Percentiles rank a stretch among this genome's conserved stretches.
Conservation (phyloP, 331 rosid genomes). For the Acacia concinna region DNA sequence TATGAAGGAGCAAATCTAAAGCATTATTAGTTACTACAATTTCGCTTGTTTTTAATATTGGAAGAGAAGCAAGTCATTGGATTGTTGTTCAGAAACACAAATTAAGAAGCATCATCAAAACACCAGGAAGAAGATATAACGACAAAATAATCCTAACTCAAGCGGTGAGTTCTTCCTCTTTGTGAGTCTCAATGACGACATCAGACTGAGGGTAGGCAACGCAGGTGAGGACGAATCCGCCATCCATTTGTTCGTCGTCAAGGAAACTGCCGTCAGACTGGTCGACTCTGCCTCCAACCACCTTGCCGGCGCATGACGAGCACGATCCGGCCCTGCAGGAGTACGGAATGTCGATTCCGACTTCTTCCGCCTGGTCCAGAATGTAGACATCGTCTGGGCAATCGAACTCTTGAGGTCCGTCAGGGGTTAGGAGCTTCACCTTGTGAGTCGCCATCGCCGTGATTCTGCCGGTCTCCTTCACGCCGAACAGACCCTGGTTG, state of each 20-base stretch:
- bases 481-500: constrained; percentile 53
- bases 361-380: constrained; percentile 69
- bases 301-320: constrained; percentile 79
- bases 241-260: constrained; percentile 56
- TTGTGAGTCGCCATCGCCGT: constrained; percentile 62
- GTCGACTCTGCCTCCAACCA: constrained; percentile 50
- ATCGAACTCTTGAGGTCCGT: constrained; percentile 47
- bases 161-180: constrained; percentile 65
- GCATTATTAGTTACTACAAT: not conserved
- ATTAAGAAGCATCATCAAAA: not conserved
- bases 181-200: constrained; percentile 71
- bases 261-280: constrained; percentile 78
- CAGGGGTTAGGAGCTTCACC: constrained; percentile 68
- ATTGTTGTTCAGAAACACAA: not conserved
- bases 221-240: constrained; percentile 76
- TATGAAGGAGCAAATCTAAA: not conserved
- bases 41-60: not conserved
- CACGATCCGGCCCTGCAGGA: constrained; percentile 96
- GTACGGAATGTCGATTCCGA: constrained; percentile 73
- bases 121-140: not conserved
- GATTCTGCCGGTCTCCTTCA: constrained; percentile 54
- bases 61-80: not conserved
- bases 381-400: constrained; percentile 71
- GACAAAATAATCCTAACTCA: not conserved
- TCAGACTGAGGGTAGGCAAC: constrained; percentile 68